Conservation (phyloP, 2,329 filamentous ascomycete genomes). For the Fusarium scirpi region DNA sequence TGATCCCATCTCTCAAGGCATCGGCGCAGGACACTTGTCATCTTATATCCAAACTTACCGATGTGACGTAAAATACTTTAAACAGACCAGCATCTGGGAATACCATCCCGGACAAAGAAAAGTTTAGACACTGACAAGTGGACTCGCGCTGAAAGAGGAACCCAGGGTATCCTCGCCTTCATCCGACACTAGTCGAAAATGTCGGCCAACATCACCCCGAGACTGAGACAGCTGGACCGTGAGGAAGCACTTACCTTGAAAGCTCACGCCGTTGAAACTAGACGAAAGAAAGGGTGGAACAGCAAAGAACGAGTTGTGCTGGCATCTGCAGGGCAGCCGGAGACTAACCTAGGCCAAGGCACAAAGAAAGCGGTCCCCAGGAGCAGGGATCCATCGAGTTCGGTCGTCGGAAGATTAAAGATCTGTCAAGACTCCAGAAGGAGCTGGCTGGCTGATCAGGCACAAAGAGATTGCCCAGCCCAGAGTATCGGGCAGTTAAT, state of each 20-base stretch:
- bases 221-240: constrained; percentile 11
- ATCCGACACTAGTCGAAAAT: not conserved
- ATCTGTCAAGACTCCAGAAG: not conserved
- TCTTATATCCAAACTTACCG: not conserved
- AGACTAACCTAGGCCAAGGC: constrained; percentile 28
- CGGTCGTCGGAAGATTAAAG: constrained; percentile 15
- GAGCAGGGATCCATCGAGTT: constrained; percentile 13
- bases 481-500: not conserved
- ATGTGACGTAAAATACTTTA: not conserved
- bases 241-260: constrained; percentile 19
- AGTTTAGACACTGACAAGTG: constrained; percentile 2
- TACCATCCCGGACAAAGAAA: constrained; percentile 4
- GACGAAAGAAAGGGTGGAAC: constrained; percentile 22
- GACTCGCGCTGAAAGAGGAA: constrained; percentile 5
- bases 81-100: not conserved
- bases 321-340: constrained; percentile 25
- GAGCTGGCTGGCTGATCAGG: constrained; percentile 33
- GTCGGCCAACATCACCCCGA: constrained; percentile 1
- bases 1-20: not conserved
- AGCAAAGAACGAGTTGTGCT: constrained; percentile 5
- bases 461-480: constrained; percentile 37
- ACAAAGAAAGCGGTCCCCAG: constrained; percentile 6
- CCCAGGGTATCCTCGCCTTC: constrained; percentile 8
- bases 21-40: not conserved
- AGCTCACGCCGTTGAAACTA: not conserved